Evolutionary conservation across 2,329 filamentous ascomycete genomes (phyloP).

Genomic region (Waltergamsia citrina): DNA sequence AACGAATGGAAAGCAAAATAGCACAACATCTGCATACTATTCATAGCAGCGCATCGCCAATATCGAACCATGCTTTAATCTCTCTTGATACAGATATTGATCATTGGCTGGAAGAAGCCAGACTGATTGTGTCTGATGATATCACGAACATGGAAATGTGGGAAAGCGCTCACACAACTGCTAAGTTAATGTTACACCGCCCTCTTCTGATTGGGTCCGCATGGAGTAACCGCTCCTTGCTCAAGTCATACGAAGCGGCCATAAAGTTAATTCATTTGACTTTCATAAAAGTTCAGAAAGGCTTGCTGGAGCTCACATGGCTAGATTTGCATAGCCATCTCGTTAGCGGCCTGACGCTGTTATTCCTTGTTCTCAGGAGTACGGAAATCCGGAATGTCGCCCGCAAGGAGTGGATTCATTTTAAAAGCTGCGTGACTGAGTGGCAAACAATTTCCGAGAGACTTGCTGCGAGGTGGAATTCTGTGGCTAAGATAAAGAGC

Average conservation of each 20-base stretch:
- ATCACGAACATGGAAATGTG: constrained; percentile 9
- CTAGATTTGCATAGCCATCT: constrained; percentile 13
- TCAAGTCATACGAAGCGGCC: constrained; percentile 9
- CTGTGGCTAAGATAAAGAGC: constrained; percentile 6
- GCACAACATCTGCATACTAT: constrained; percentile 2
- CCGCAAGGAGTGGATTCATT: constrained; percentile 10
- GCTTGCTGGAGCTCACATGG: constrained; percentile 11
- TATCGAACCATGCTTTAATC: too few species aligned
- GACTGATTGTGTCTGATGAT: not conserved
- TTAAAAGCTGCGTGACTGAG: constrained; percentile 13
- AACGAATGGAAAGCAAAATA: constrained; percentile 11
- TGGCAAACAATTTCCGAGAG: constrained; percentile 10
- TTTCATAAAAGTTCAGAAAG: constrained; percentile 9
- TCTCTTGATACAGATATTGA: not conserved
- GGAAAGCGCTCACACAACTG: constrained; percentile 12
- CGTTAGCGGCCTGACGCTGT: constrained; percentile 12
- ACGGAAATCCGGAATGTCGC: constrained; percentile 4
- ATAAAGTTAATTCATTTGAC: constrained; percentile 12
- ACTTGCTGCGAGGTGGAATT: constrained; percentile 9
- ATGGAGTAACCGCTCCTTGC: constrained; percentile 4
- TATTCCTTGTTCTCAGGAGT: constrained; percentile 10
- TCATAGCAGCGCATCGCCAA: not conserved
- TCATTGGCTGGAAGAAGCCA: constrained; percentile 1
- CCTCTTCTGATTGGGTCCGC: constrained; percentile 8
- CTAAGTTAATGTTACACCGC: constrained; percentile 11